Base-by-base conservation (phyloP, 2,329 filamentous ascomycete species). In the Penicillium sp. region DNA sequence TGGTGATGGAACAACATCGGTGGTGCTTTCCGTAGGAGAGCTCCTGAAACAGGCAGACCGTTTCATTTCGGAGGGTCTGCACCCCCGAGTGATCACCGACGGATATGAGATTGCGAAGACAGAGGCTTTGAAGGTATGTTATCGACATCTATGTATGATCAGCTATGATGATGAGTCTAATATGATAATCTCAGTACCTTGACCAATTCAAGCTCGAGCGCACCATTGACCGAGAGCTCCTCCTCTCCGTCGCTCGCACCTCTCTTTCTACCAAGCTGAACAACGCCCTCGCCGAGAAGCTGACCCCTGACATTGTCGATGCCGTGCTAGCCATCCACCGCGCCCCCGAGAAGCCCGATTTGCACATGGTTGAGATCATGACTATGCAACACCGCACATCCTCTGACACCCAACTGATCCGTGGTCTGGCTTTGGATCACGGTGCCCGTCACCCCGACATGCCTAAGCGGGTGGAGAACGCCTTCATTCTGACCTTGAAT, bases 311-410 rank as follows among this genome's bases (percentile, higher is more conserved):
- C 69, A 96, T 99, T 70, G 95, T 98, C 71, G 95, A 99, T 74
- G 91, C 95, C 58, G 95, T 99, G 48, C 87, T 99, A 56, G 86
- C 95, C 63, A 99, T 99, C 75, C 93, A 97, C 81, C 85, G 92
- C 75, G 82, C 91, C 19, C 91, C 91, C 26, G 87, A 86, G 62
- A 98, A 98, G 81, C 96, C 96, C 55, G 95, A 99, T 78, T 79
- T 99, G 71, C 93, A 98, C 82, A 99, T 99, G 95, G 85, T 99
- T 66, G 95, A 99, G 79, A 98, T 99, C 70, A 99, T 99, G 95
- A 98, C 96, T 76, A 98, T 99, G 93, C 95, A 99, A 81, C 95
- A 99, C 81, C 90, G 93, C 67, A 92, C 91, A 52, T 93, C 93
- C 58, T 91, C 95, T 31, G 95, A 99, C 77, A 99, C 95, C 56